phyloP scores from a whole-genome alignment of 257 asterid genomes.

The Nicotiana otophora region DNA sequence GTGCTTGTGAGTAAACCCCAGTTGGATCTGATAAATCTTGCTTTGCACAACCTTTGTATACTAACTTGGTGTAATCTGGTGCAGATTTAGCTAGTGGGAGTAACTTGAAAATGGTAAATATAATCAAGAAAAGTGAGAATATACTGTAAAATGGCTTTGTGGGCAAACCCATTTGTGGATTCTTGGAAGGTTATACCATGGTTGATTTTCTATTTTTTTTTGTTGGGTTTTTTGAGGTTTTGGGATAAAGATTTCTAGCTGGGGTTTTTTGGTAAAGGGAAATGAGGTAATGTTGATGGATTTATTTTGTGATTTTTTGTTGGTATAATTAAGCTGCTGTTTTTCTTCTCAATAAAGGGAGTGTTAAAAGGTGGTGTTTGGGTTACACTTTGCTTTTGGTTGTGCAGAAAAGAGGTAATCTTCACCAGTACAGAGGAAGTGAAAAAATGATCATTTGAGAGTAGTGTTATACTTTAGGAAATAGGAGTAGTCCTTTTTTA shows the following conservation, averaged over 20 bases:
- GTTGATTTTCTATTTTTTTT: neutral
- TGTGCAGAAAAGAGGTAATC: neutral
- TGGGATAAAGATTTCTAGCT: too few relatives aligned
- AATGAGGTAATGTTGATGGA: too few relatives aligned
- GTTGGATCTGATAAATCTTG: constrained; percentile 82
- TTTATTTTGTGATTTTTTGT: neutral
- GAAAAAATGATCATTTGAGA: neutral
- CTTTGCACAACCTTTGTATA: constrained; percentile 94
- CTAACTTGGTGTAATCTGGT: constrained; percentile 53
- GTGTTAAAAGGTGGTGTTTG: constrained; percentile 13
- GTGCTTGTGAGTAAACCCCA: constrained; percentile 79
- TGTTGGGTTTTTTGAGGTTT: too few relatives aligned
- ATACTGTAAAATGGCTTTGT: constrained; percentile 20
- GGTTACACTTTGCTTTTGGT: neutral
- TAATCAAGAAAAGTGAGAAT: constrained; percentile 25
- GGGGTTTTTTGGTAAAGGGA: too few relatives aligned
- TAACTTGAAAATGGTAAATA: constrained; percentile 34
- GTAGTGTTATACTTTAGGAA: neutral
- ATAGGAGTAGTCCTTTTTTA: neutral
- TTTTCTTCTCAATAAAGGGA: constrained; percentile 4
- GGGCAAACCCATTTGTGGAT: neutral
- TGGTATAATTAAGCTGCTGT: too few relatives aligned
- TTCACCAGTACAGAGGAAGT: neutral
- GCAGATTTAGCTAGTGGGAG: constrained; percentile 51
- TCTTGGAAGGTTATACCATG: neutral